These are phyloP conservation scores for Cardamine chenopodiifolia DNA, from an alignment of 345 rosid genomes.

Conservation along the genomic window DNA sequence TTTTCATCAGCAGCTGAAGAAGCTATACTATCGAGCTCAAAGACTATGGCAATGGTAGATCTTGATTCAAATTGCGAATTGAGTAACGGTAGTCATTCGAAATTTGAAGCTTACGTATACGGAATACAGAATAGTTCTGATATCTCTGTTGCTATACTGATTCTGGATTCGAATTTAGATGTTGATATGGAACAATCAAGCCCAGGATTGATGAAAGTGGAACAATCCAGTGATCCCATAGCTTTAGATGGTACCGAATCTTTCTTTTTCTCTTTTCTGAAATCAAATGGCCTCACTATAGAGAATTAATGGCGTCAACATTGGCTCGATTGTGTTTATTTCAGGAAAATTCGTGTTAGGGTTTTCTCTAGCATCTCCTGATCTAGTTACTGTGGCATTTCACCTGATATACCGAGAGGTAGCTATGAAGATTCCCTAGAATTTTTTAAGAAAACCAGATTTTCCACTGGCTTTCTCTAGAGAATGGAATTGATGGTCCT, in stretches of 20 bases:
- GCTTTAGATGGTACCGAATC: conserved; percentile 29
- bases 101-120: neutral
- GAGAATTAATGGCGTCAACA: neutral
- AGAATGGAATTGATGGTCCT: conserved; percentile 65
- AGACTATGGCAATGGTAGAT: conserved; percentile 40
- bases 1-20: conserved; percentile 36
- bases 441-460: conserved; percentile 34
- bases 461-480: conserved; percentile 70
- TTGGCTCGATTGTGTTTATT: conserved; percentile 23
- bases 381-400: conserved; percentile 72
- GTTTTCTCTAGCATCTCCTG: conserved; percentile 70
- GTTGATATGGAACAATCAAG: conserved; percentile 39
- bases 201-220: conserved; percentile 8
- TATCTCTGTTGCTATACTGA: neutral
- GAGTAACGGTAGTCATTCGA: conserved; percentile 34
- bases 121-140: neutral
- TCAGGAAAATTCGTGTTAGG: conserved; percentile 67
- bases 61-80: conserved; percentile 40
- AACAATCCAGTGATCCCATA: conserved; percentile 27
- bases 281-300: neutral
- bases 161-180: conserved; percentile 26
- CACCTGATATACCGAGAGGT: conserved; percentile 61
- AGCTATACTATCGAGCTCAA: conserved; percentile 30
- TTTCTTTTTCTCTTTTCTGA: neutral
- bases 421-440: conserved; percentile 55